phyloP scores from a whole-genome alignment of 2,329 filamentous ascomycete species.

The Calonectria ilicicola region DNA sequence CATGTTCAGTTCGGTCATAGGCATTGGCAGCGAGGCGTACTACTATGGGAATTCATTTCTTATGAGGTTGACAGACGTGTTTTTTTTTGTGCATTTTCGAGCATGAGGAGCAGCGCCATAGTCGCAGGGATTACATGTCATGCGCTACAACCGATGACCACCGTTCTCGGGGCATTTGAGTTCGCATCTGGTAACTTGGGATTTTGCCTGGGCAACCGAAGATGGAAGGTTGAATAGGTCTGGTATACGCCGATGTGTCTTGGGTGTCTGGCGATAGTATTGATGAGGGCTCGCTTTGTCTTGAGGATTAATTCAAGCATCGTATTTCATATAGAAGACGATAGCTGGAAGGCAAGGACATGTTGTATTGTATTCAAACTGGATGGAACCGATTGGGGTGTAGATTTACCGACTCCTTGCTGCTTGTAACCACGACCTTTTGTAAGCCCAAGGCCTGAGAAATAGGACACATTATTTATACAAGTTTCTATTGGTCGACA shows the following conservation, averaged over 20 bases:
- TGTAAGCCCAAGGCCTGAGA: neutral
- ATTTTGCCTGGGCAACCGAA: neutral
- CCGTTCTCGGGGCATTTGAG: neutral
- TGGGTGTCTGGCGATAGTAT: neutral
- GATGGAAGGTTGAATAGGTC: neutral
- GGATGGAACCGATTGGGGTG: neutral
- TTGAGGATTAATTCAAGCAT: slow-evolving; percentile 9
- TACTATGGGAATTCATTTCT: slow-evolving; percentile 45
- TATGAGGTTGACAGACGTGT: slow-evolving; percentile 37
- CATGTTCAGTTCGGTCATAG: slow-evolving; percentile 41
- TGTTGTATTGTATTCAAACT: slow-evolving; percentile 8
- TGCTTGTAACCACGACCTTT: neutral
- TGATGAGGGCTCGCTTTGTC: neutral
- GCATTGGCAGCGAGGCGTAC: slow-evolving; percentile 51
- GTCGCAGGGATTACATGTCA: neutral
- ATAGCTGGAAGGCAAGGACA: neutral
- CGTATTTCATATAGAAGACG: neutral
- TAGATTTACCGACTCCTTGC: neutral
- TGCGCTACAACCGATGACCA: neutral
- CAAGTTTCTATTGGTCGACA: neutral
- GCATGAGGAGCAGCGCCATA: slow-evolving; percentile 25
- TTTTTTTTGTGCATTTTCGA: slow-evolving; percentile 41
- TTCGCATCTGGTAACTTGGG: neutral
- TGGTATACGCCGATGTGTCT: neutral
- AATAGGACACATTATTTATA: neutral